phyloP scores from a whole-genome alignment of 2,329 filamentous ascomycete genomes.

The Geosmithia putterillii region DNA sequence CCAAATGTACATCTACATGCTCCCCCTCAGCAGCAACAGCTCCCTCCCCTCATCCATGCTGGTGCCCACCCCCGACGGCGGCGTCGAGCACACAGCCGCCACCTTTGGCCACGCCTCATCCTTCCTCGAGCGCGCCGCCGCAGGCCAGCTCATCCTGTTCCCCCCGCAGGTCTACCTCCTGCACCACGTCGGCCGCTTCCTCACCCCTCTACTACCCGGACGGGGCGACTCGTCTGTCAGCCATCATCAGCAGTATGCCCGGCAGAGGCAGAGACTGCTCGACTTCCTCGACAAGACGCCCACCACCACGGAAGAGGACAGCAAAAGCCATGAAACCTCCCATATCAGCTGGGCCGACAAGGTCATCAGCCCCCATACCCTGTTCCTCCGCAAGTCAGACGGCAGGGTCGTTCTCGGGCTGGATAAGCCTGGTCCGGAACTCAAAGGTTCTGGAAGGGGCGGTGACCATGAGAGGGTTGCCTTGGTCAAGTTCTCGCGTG shows the following conservation, averaged over 20 bases:
- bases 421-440: conserved; percentile 45
- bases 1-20: conserved; percentile 92
- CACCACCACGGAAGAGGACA: conserved; percentile 26
- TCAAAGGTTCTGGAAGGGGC: conserved; percentile 30
- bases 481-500: conserved; percentile 38
- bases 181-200: conserved; percentile 40
- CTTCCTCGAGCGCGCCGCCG: conserved; percentile 55
- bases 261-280: conserved; percentile 39
- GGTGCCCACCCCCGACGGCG: conserved; percentile 61
- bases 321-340: conserved; percentile 25
- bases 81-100: conserved; percentile 56
- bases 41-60: conserved; percentile 32
- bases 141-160: conserved; percentile 67
- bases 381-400: conserved; percentile 31
- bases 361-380: conserved; percentile 42
- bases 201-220: conserved; percentile 30
- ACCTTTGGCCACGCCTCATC: conserved; percentile 57
- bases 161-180: conserved; percentile 79
- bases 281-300: conserved; percentile 35
- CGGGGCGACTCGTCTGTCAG: conserved; percentile 9
- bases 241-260: conserved; percentile 22
- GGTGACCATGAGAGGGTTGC: conserved; percentile 50
- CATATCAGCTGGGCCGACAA: conserved; percentile 45
- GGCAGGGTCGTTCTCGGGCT: conserved; percentile 39
- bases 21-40: conserved; percentile 45